phyloP scores from a whole-genome alignment of 2,329 filamentous ascomycete species.

The Biscogniauxia sp. region DNA sequence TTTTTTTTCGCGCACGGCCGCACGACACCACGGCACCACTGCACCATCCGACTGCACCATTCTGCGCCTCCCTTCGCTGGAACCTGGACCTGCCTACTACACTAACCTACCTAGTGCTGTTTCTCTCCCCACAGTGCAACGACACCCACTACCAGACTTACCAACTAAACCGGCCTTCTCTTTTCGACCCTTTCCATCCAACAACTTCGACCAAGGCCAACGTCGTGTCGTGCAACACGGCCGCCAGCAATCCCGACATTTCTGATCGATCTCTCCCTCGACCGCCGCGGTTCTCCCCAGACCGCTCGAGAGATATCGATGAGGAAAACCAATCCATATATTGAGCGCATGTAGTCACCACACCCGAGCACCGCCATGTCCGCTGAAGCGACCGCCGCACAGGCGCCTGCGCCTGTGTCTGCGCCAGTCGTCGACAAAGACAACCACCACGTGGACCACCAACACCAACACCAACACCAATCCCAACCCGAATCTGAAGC shows the following conservation, averaged over 20 bases:
- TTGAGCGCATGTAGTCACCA: constrained; percentile 44
- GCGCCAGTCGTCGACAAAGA: constrained; percentile 17
- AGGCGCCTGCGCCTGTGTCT: constrained; percentile 37
- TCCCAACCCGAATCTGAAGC: no score
- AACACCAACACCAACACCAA: constrained; percentile 5
- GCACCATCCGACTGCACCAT: background rate
- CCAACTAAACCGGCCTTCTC: background rate
- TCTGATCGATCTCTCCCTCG: background rate
- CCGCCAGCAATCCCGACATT: background rate
- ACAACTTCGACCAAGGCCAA: background rate
- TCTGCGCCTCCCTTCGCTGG: background rate
- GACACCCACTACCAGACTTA: background rate
- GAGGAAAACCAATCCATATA: background rate
- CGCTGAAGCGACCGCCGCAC: constrained; percentile 52
- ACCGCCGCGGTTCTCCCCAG: background rate
- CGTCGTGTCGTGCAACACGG: background rate
- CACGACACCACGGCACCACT: constrained; percentile 6
- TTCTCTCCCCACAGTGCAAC: background rate
- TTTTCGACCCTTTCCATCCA: background rate
- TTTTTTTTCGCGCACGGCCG: constrained; percentile 3
- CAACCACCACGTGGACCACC: constrained; percentile 22
- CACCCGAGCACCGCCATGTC: constrained; percentile 45
- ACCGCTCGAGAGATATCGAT: background rate
- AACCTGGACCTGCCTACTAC: no score
- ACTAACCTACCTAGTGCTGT: background rate